Evolutionary conservation across 768 basidiomycete species (phyloP).

Genomic region (Chalciporus piperatus): DNA sequence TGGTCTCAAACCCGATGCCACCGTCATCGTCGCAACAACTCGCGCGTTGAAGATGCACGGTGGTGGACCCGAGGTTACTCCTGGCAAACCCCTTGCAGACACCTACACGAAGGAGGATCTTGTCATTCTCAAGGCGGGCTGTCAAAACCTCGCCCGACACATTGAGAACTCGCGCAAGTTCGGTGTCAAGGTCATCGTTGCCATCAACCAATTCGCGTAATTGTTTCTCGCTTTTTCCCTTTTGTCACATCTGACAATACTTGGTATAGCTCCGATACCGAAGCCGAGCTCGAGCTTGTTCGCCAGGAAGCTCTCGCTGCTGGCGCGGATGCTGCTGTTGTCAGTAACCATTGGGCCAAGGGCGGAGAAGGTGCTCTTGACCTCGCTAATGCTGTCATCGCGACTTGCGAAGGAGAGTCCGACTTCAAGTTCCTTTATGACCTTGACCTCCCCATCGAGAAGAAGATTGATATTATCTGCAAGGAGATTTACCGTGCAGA

Average conservation of each 20-base stretch:
- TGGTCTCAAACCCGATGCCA: conserved; percentile 90
- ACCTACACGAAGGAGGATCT: conserved; percentile 95
- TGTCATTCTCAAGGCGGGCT: conserved; percentile 84
- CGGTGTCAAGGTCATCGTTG: conserved; percentile 94
- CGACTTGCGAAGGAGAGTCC: conserved; percentile 78
- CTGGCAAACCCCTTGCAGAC: conserved; percentile 89
- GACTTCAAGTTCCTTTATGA: conserved; percentile 94
- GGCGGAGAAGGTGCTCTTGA: conserved; percentile 89
- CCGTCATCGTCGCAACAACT: conserved; percentile 94
- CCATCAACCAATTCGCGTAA: conserved; percentile 92
- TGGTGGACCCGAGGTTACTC: conserved; percentile 94
- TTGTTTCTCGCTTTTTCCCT: conserved; percentile 31
- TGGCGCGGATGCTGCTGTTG: conserved; percentile 92
- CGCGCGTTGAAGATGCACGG: conserved; percentile 99
- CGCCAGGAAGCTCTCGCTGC: conserved; percentile 74
- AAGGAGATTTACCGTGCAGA: conserved; percentile 94
- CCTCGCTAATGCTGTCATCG: conserved; percentile 90
- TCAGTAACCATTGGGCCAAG: conserved; percentile 97
- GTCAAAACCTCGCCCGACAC: conserved; percentile 89
- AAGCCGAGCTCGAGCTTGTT: conserved; percentile 84
- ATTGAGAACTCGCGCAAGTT: conserved; percentile 95
- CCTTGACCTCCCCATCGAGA: conserved; percentile 73
- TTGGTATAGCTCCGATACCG: conserved; percentile 71
- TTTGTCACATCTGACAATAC: not conserved
- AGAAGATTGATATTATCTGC: conserved; percentile 86